Percentiles rank a stretch among this genome's conserved stretches.
Conservation (phyloP, 2,329 filamentous ascomycete genomes). For the Helotiales sp. region DNA sequence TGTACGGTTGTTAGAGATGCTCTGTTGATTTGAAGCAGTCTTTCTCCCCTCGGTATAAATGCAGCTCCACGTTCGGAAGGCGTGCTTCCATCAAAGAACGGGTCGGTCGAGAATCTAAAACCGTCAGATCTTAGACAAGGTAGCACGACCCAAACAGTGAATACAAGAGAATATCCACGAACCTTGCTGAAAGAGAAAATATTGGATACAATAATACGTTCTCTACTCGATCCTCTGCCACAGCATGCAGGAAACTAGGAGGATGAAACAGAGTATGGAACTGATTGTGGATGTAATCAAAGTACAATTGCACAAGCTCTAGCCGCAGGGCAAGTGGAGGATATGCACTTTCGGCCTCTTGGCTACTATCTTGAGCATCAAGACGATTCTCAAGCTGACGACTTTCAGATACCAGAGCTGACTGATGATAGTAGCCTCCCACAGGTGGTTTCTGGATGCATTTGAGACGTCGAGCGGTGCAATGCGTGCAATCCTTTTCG, state of each 20-base stretch:
- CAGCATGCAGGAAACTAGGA: conserved; percentile 28
- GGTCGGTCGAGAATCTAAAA: conserved; percentile 32
- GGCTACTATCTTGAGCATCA: background rate
- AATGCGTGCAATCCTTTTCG: background rate
- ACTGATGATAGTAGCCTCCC: conserved; percentile 4
- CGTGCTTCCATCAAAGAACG: conserved; percentile 25
- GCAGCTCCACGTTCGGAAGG: conserved; percentile 23
- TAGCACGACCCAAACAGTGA: conserved; percentile 27
- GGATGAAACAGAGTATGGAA: conserved; percentile 34
- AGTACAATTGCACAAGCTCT: conserved; percentile 33
- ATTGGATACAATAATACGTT: conserved; percentile 31
- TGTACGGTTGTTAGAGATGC: conserved; percentile 33
- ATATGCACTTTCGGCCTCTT: conserved; percentile 25
- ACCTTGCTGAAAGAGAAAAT: conserved; percentile 34
- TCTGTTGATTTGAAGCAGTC: conserved; percentile 30
- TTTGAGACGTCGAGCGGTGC: conserved; percentile 8
- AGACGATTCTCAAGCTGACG: background rate
- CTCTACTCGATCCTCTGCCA: conserved; percentile 18
- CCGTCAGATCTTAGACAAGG: background rate
- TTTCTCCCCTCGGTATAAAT: conserved; percentile 22
- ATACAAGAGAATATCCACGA: conserved; percentile 30
- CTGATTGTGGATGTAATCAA: conserved; percentile 35
- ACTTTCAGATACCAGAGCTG: background rate
- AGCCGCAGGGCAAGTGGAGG: conserved; percentile 19
- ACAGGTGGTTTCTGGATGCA: conserved; percentile 8